phyloP scores from a whole-genome alignment of 1,284 basidiomycete genomes.

The Golubevia pallescens region DNA sequence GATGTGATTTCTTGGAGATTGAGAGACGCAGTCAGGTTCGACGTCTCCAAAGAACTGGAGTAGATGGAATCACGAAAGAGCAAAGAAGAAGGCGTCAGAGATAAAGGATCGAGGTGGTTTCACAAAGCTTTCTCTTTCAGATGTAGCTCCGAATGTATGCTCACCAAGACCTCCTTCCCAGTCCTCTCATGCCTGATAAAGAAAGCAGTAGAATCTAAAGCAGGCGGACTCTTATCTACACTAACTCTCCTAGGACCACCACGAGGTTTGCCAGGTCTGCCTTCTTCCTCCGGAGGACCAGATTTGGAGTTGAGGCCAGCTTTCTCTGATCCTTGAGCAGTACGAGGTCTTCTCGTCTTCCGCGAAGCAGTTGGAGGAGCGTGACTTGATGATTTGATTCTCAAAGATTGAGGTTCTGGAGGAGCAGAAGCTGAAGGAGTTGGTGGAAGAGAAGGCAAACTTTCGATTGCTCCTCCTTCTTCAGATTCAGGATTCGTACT shows the following conservation, averaged over 20 bases:
- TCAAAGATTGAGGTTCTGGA: neutral
- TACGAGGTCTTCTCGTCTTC: slow-evolving; percentile 25
- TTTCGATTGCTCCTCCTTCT: neutral
- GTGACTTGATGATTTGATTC: neutral
- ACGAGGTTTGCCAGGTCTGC: neutral
- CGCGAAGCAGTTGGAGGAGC: neutral
- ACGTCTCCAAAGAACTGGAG: slow-evolving; percentile 54
- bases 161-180: slow-evolving; percentile 42
- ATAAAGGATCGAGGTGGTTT: neutral
- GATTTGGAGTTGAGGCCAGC: slow-evolving; percentile 16
- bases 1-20: slow-evolving; percentile 29
- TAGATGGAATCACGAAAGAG: neutral
- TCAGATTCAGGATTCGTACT: neutral
- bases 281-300: slow-evolving; percentile 2
- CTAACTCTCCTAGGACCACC: slow-evolving; percentile 2
- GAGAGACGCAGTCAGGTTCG: slow-evolving; percentile 49
- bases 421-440: slow-evolving; percentile 8
- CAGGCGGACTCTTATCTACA: slow-evolving; percentile 16
- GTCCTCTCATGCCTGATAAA: slow-evolving; percentile 47
- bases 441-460: neutral
- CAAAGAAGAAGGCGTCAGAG: neutral
- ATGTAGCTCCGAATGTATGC: neutral
- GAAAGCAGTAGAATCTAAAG: slow-evolving; percentile 52
- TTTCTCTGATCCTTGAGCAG: slow-evolving; percentile 37
- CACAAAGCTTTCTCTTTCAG: neutral